Percentiles rank a stretch among this genome's conserved stretches.
Conservation (phyloP, 148 eudicot genomes). For the Rhododendron williamsianum region DNA sequence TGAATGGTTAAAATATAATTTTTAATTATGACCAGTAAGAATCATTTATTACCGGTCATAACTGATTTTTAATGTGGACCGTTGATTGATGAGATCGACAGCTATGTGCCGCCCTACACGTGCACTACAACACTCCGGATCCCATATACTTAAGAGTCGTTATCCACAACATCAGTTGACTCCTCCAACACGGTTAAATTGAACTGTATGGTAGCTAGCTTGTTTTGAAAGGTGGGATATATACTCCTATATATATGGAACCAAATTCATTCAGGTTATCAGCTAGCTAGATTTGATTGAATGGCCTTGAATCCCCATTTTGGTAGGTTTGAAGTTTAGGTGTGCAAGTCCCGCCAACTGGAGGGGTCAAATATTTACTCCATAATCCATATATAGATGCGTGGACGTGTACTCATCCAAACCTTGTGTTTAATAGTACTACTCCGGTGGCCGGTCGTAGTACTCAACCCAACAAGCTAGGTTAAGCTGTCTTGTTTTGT, state of each 20-base stretch:
- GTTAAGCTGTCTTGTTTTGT: background rate
- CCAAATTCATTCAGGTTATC: background rate
- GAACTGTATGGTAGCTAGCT: background rate
- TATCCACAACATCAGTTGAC: background rate
- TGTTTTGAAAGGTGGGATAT: background rate
- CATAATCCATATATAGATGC: background rate
- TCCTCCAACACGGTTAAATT: background rate
- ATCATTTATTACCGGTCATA: too few relatives aligned
- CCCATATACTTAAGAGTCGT: background rate
- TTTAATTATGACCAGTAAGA: too few relatives aligned
- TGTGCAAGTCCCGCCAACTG: conserved; percentile 1
- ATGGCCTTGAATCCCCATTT: background rate
- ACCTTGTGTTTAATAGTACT: background rate
- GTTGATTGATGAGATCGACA: too few relatives aligned
- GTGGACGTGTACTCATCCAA: background rate
- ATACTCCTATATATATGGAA: background rate
- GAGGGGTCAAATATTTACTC: background rate
- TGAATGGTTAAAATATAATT: too few relatives aligned
- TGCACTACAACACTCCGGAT: too few relatives aligned
- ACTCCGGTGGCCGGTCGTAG: background rate
- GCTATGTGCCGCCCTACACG: too few relatives aligned
- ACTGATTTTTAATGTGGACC: too few relatives aligned
- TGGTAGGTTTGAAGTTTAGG: conserved; percentile 12
- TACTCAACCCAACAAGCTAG: background rate
- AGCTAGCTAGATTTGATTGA: background rate